Evolutionary conservation across 2,329 filamentous ascomycete species (phyloP), one percentile per base, ranked within the genome.

Genomic region (Phaeoacremonium minimum): DNA sequence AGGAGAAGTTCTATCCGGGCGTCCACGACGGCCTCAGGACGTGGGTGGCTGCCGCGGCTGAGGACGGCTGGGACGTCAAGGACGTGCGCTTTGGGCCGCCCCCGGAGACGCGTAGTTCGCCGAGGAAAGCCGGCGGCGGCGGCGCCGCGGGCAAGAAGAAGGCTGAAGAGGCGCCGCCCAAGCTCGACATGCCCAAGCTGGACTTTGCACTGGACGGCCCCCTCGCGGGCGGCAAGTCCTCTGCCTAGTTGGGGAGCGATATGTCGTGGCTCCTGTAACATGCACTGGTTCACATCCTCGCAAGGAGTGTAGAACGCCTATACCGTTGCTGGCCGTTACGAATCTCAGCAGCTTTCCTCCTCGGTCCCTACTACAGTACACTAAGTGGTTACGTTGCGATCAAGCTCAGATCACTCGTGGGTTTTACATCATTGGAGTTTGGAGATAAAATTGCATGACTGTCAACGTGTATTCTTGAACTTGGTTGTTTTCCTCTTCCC

Each of bases 1-100:
- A 97, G 59, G 90, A 96, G 61, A 97, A 97, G 59, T 95, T 97
- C 58, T 97, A 98, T 57, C 85, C 86, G 3, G 81, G 85, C 33
- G 86, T 98, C 4, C 93, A 98, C 57, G 87, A 91, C 49, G 88
- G 83, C 3, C 70, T 97, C 45, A 80, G 85, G 37, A 90, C 86
- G 6, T 98, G 91, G 90, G 85, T 96, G 14, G 83, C 83, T 1
- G 93, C 91, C 1, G 90, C 88, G 1, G 73, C 71, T 18, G 89
- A 90, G 42, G 93, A 98, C 60, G 86, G 80, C 31, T 98, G 93
- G 91, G 80, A 88, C 34, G 83, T 89, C 30, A 74, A 75, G 35
- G 81, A 85, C 51, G 90, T 97, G 16, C 73, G 90, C 35, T 87
- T 84, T 58, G 87, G 87, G 1, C 81, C 81, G 28, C 62, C 67